These are phyloP conservation scores for Laguncularia racemosa DNA, from an alignment of 345 rosid species.

Conservation along the genomic window DNA sequence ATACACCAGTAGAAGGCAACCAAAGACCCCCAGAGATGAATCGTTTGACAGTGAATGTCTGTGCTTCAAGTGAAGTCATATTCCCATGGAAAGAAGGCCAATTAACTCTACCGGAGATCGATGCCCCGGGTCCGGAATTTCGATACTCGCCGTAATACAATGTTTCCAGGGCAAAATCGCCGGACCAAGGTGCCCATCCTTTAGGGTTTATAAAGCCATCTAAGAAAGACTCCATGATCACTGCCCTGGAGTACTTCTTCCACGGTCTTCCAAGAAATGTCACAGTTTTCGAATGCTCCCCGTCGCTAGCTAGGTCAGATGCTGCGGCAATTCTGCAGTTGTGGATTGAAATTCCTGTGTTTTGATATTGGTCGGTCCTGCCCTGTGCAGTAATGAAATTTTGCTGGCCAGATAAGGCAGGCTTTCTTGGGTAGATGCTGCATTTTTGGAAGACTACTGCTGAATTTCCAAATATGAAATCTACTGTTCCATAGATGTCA, in stretches of 20 bases:
- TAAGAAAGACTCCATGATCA: constrained; percentile 14
- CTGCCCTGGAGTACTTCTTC: constrained; percentile 7
- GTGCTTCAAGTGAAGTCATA: constrained; percentile 2
- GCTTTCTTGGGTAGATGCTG: constrained; percentile 6
- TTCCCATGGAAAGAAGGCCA: constrained; percentile 17
- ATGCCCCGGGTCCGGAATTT: constrained; percentile 24
- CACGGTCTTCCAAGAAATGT: too few species aligned
- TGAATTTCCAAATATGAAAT: constrained; percentile 24
- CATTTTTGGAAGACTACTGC: constrained; percentile 21
- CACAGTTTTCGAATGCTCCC: too few species aligned
- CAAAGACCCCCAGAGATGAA: constrained; percentile 18
- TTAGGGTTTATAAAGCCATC: constrained; percentile 11
- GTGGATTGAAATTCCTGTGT: constrained; percentile 18
- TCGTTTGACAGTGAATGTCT: constrained; percentile 16
- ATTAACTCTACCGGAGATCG: constrained; percentile 10
- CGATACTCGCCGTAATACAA: constrained; percentile 23
- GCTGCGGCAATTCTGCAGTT: too few species aligned
- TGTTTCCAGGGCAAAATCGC: constrained; percentile 9
- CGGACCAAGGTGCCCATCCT: constrained; percentile 27
- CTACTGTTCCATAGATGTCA: constrained; percentile 32
- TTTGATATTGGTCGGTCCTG: constrained; percentile 19
- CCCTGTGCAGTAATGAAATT: constrained; percentile 29
- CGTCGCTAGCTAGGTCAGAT: too few species aligned
- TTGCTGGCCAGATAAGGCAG: not conserved
- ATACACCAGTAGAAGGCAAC: constrained; percentile 28